Conservation (phyloP, 179 eudicot genomes). For the Silene coronaria region DNA sequence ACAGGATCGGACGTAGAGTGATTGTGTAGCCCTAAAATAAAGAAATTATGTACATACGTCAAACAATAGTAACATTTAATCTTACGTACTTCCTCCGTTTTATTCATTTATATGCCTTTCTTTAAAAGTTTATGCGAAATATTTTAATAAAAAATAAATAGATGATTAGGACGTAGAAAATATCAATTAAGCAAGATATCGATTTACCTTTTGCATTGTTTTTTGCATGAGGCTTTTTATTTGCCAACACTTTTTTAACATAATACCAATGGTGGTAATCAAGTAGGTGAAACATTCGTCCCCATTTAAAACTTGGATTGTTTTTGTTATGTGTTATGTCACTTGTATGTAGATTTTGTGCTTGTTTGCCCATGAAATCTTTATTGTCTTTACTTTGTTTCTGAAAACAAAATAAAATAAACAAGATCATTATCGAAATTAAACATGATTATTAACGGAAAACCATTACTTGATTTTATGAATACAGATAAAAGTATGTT, state of each 20-base stretch:
- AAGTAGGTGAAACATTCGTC: constrained; percentile 44
- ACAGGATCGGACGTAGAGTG: not conserved
- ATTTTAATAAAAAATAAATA: too few relatives aligned
- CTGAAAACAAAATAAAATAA: not conserved
- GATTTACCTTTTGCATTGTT: constrained; percentile 23
- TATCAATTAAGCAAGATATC: too few relatives aligned
- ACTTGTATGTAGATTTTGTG: not conserved
- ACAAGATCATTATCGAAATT: too few relatives aligned
- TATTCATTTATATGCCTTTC: too few relatives aligned
- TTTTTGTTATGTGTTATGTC: constrained; percentile 15
- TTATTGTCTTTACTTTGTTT: not conserved
- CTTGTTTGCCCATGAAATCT: constrained; percentile 19
- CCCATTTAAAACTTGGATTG: constrained; percentile 49
- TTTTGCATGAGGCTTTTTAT: constrained; percentile 34
- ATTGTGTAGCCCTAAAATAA: not conserved
- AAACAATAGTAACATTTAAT: not conserved
- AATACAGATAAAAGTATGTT: not conserved
- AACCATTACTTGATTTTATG: not conserved
- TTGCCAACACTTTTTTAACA: constrained; percentile 47
- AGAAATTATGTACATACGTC: not conserved
- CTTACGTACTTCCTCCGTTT: not conserved
- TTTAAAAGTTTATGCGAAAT: too few relatives aligned
- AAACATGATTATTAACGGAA: too few relatives aligned
- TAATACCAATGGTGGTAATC: constrained; percentile 58
- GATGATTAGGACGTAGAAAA: too few relatives aligned